Conservation (phyloP, 306 rosid genomes). For the Oemleria cerasiformis region DNA sequence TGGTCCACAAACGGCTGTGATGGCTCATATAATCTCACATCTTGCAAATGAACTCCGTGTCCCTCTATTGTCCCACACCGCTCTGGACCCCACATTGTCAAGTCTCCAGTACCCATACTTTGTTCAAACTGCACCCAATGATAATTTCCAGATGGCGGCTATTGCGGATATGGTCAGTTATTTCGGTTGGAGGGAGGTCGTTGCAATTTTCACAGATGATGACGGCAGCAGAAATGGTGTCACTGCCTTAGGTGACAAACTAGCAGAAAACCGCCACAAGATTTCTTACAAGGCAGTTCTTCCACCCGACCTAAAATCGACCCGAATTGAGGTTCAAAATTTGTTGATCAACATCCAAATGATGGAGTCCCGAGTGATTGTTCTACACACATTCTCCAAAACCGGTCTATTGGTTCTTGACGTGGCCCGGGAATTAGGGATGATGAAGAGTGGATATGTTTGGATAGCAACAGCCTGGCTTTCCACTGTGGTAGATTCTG, state of each 20-base stretch:
- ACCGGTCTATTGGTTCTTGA: conserved; percentile 45
- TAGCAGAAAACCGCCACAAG: conserved; percentile 34
- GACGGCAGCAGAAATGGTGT: conserved; percentile 49
- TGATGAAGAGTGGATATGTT: conserved; percentile 47
- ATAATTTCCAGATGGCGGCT: conserved; percentile 51
- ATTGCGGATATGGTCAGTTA: conserved; percentile 43
- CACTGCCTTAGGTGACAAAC: conserved; percentile 38
- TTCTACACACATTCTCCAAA: conserved; percentile 34
- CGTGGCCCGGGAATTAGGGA: conserved; percentile 40
- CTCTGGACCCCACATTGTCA: conserved; percentile 44
- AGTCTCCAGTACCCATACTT: conserved; percentile 50
- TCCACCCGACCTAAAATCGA: conserved; percentile 45
- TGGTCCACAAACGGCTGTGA: conserved; percentile 48
- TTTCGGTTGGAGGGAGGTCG: conserved; percentile 39
- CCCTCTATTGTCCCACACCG: conserved; percentile 49
- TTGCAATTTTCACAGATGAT: conserved; percentile 43
- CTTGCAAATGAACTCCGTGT: conserved; percentile 50
- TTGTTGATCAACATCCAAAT: conserved; percentile 26
- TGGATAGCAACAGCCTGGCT: conserved; percentile 57
- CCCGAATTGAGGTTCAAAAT: conserved; percentile 22
- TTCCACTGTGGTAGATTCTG: conserved; percentile 49
- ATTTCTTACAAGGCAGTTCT: conserved; percentile 45
- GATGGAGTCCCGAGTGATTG: conserved; percentile 44
- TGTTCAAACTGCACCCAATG: conserved; percentile 58
- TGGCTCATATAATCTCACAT: conserved; percentile 48